A percentile compares a stretch with the other conserved stretches of the same genome.
Evolutionary conservation across 1,284 basidiomycete species (phyloP).

Genomic region (Heterobasidion irregulare): DNA sequence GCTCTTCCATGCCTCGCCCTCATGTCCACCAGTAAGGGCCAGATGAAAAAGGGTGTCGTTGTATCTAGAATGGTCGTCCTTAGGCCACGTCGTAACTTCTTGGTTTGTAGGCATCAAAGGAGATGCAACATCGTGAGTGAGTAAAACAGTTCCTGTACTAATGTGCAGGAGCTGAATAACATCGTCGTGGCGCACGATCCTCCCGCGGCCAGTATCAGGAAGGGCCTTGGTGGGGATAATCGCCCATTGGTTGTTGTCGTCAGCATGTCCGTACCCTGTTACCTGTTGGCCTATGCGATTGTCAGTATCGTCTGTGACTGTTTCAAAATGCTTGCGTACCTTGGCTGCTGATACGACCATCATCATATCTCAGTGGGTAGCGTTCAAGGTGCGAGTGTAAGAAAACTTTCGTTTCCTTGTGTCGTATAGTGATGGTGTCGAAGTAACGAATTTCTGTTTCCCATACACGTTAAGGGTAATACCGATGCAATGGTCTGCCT

Average conservation of each 20-base stretch:
- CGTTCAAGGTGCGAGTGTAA: slow-evolving; percentile 88
- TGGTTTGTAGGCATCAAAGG: slow-evolving; percentile 97
- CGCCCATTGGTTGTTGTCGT: slow-evolving; percentile 95
- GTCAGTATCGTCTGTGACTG: neutral
- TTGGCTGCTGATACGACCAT: slow-evolving; percentile 93
- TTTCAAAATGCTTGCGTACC: slow-evolving; percentile 32
- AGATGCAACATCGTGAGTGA: slow-evolving; percentile 97
- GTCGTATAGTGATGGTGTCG: slow-evolving; percentile 82
- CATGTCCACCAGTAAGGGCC: slow-evolving; percentile 60
- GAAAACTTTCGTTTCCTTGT: slow-evolving; percentile 90
- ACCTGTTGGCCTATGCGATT: slow-evolving; percentile 80
- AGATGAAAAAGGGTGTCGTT: slow-evolving; percentile 88
- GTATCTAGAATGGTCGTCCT: slow-evolving; percentile 62
- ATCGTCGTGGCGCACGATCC: slow-evolving; percentile 86
- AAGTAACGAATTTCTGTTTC: slow-evolving; percentile 84
- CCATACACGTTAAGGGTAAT: slow-evolving; percentile 2
- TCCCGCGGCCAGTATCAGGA: slow-evolving; percentile 82
- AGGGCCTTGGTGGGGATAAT: slow-evolving; percentile 90
- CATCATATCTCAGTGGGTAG: slow-evolving; percentile 94
- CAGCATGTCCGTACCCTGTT: slow-evolving; percentile 92
- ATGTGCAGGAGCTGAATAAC: slow-evolving; percentile 86
- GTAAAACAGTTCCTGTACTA: slow-evolving; percentile 73
- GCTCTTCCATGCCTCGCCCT: slow-evolving; percentile 81
- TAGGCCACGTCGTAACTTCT: slow-evolving; percentile 90
- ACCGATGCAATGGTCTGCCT: neutral